Percentiles rank a stretch among this genome's conserved stretches.
These are phyloP conservation scores for Candida multigemmis DNA, from an alignment of 805 yeast species.

Conservation along the genomic window DNA sequence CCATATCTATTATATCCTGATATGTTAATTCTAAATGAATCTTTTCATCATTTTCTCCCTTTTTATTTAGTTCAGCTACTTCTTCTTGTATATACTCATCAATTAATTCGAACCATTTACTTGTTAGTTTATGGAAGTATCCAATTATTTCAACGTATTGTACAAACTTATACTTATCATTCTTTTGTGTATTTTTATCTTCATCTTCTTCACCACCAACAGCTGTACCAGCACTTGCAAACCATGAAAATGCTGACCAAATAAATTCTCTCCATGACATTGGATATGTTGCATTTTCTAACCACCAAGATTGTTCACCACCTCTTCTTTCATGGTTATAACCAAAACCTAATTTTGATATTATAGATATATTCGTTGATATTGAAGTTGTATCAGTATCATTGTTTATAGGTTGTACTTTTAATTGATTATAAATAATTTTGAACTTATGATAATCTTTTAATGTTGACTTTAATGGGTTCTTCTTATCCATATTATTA, in stretches of 20 bases:
- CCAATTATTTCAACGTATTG: conserved; percentile 21
- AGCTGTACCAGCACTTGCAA: conserved; percentile 76
- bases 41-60: conserved; percentile 2
- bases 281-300: conserved; percentile 32
- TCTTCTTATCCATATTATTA: conserved; percentile 1
- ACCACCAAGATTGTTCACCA: conserved; percentile 36
- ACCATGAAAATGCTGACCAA: conserved; percentile 73
- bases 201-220: conserved; percentile 6
- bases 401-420: too few species aligned
- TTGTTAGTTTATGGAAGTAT: conserved; percentile 29
- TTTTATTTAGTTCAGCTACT: conserved; percentile 5
- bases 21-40: conserved; percentile 22
- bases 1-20: conserved; percentile 33
- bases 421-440: conserved; percentile 16
- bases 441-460: conserved; percentile 30
- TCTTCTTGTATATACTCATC: conserved; percentile 26
- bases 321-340: conserved; percentile 1
- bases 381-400: too few species aligned
- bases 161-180: conserved; percentile 4
- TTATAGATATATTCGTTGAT: background rate
- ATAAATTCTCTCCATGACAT: conserved; percentile 48
- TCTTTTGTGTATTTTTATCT: conserved; percentile 1
- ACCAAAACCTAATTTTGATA: conserved; percentile 1
- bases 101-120: conserved; percentile 25
- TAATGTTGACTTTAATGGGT: conserved; percentile 16